Evolutionary conservation across 108 stramenopile species (phyloP), one percentile per base, ranked within the genome.

Genomic region (Licmophora abbreviata): DNA sequence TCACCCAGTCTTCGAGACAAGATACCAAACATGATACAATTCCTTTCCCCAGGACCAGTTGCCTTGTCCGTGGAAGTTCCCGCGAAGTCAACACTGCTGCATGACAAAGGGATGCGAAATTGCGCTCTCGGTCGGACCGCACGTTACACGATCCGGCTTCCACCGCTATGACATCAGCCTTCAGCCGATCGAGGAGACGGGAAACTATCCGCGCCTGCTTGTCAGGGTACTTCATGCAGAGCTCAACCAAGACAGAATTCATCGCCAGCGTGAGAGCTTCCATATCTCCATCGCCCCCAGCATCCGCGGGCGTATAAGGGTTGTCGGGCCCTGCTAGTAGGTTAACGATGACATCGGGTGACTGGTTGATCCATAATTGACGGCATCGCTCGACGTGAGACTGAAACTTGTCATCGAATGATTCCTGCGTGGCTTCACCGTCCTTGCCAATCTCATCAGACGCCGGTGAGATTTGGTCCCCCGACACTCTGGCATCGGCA

Each of bases 191-290:
- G 29, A 90, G 55, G 9, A 85, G 5, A 10, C 57, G 44, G 3
- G 24, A 29, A 18, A 76, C 68, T 12, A 86, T 68, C 18, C 48
- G 48, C 2, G 72, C 50, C 9, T 51, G 42, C 30, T 76, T 54
- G 17, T 73, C 61, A 14, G 80, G 67, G 51, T 78, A 69, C 14
- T 63, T 55, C 30, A 64, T 51, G 52, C 76, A 75, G 20, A 78
- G 22, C 32, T 85, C 69, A 7, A 88, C 68, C 28, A 92, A 37
- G 68, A 88, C 88, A 20, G 84, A 73, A 3, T 64, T 53, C 12
- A 92, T 37, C 15, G 88, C 79, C 15, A 81, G 65, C n/a, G 83
- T 76, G 11, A 78, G 47, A 29, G 81, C 81, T 61, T 80, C 80
- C 9, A 26, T 51, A 40, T 85, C 86, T 12, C 63, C 78, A 46